These are phyloP conservation scores for Castanea mollissima DNA, from an alignment of 306 rosid genomes.

Conservation along the genomic window DNA sequence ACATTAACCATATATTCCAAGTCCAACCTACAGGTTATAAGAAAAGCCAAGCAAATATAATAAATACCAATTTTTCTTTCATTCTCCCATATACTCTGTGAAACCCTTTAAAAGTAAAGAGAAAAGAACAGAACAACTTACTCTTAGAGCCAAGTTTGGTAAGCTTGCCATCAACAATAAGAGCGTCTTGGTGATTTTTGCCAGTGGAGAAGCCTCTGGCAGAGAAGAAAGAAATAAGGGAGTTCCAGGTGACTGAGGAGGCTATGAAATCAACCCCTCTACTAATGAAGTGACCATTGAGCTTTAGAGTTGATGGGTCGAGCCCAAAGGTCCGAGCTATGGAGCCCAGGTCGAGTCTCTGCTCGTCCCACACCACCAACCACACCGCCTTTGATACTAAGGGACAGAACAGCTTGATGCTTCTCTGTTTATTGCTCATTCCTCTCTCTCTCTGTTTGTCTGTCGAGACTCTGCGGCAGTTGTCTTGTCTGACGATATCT, in stretches of 20 bases:
- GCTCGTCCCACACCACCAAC: constrained; percentile 36
- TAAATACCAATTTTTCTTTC: not conserved
- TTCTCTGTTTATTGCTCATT: constrained; percentile 24
- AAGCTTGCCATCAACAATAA: constrained; percentile 64
- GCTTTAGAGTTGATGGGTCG: constrained; percentile 63
- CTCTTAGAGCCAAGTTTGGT: constrained; percentile 52
- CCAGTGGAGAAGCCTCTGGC: constrained; percentile 61
- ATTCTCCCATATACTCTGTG: not conserved
- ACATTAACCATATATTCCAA: no score
- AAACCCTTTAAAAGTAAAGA: not conserved
- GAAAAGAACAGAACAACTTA: constrained; percentile 20
- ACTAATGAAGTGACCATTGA: constrained; percentile 72
- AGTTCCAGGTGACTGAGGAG: constrained; percentile 71
- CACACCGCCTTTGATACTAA: constrained; percentile 35
- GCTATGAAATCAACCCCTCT: constrained; percentile 63
- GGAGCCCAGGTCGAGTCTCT: constrained; percentile 66
- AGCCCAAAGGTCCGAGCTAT: constrained; percentile 59
- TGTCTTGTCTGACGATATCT: no score
- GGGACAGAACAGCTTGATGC: constrained; percentile 54
- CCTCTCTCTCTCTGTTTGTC: not conserved
- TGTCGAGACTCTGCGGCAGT: no score
- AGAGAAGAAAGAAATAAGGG: constrained; percentile 73
- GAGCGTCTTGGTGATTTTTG: constrained; percentile 23
- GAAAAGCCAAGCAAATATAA: not conserved
- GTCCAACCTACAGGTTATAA: no score